Base-by-base conservation (phyloP, 2,329 filamentous ascomycete genomes). In the Cytospora paraplurivora region DNA sequence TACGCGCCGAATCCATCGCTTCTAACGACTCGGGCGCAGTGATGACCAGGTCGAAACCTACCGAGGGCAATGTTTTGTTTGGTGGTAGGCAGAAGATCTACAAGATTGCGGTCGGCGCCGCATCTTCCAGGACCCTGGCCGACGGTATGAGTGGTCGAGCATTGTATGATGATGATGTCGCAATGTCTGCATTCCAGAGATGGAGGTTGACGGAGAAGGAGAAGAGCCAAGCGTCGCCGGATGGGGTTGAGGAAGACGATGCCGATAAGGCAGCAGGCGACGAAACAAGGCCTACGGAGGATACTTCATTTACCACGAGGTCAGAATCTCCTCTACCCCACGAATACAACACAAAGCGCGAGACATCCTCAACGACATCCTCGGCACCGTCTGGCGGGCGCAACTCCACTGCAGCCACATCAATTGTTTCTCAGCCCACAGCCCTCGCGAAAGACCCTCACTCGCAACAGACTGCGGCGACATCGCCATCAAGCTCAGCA, bases 81-180 rank as follows among this genome's bases (percentile, higher is more conserved):
- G 95, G 95, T 63, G 95, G 95, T 17, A 87, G 95, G 52, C 95
- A 98, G 74, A 98, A 98, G 78, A 89, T 98, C 44, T 98, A 96
- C 76, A 93, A 92, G 75, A 91, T 97, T 67, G 82, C 90, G 0
- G 80, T 79, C 4, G 81, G 82, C 33, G 75, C 75, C 21, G 72
- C 73, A 72, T 74, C 51, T 81, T 80, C 2, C 78, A 80, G 38
- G 80, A 77, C 67, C 0, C 62, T 67, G 5, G 72, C 71, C 17
- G 78, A 80, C 21, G 83, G 81, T 53, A 85, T 91, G 81, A 78
- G 81, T 53, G 90, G 84, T 32, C 88, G 86, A 67, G 83, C 88
- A 0, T 75, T 97, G 2, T 98, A 97, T 72, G 93, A 96, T 33
- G 88, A 95, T 69, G 95, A 99, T 74, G 85, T 97, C 19, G 85